These are phyloP conservation scores for Penicillium sclerotiorum DNA, from an alignment of 2,329 filamentous ascomycete species.

Conservation along the genomic window DNA sequence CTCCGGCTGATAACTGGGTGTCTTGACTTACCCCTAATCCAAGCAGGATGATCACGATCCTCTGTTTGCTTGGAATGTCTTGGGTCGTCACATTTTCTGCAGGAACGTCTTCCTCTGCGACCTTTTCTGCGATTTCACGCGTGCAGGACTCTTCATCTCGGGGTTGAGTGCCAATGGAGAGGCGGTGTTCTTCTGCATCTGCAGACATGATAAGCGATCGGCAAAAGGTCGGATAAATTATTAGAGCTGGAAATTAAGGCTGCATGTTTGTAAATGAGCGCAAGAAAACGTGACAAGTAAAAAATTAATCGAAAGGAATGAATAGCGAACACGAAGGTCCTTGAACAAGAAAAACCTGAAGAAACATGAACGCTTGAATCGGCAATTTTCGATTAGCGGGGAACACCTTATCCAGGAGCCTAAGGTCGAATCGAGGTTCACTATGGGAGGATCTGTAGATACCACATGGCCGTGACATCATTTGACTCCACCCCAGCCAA, in stretches of 20 bases:
- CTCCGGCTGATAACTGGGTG: too few species aligned
- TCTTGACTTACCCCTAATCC: constrained; percentile 3
- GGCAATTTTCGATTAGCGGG: too few species aligned
- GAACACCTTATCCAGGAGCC: neutral
- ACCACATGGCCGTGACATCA: constrained; percentile 3
- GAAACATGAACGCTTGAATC: too few species aligned
- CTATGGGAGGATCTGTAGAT: neutral
- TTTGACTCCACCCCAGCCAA: neutral
- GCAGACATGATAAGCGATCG: neutral
- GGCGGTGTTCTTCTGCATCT: neutral
- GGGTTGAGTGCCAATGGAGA: neutral
- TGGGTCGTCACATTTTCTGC: neutral
- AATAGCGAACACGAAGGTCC: too few species aligned
- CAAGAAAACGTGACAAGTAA: neutral
- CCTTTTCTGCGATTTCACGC: neutral
- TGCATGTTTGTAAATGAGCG: neutral
- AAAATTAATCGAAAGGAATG: too few species aligned
- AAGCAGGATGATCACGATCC: neutral
- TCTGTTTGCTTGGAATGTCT: neutral
- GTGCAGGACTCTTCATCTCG: neutral
- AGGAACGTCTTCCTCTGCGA: neutral
- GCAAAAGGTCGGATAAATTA: neutral
- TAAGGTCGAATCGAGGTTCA: constrained; percentile 1
- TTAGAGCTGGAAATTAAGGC: neutral
- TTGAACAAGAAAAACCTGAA: too few species aligned